A percentile compares a stretch with the other conserved stretches of the same genome.
Evolutionary conservation across 208 protist species (phyloP).

Genomic region (Trypanosomatidae sp.): DNA sequence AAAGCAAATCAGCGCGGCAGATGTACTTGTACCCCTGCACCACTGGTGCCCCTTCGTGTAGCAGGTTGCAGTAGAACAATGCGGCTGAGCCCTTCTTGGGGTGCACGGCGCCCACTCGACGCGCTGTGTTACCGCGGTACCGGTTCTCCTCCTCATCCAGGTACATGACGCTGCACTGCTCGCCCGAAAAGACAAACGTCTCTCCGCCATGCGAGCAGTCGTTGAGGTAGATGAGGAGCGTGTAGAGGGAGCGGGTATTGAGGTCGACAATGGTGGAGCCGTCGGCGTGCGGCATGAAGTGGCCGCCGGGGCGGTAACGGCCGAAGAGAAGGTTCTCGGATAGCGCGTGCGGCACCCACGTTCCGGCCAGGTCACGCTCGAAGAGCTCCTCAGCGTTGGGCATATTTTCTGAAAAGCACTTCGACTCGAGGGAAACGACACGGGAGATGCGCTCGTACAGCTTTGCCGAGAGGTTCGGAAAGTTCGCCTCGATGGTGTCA

Average conservation of each 20-base stretch:
- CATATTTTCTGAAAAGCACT: constrained; percentile 62
- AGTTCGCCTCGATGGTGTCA: constrained; percentile 87
- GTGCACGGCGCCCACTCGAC: constrained; percentile 52
- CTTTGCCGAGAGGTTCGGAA: constrained; percentile 52
- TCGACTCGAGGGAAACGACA: constrained; percentile 56
- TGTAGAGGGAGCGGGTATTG: constrained; percentile 89
- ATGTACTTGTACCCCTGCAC: constrained; percentile 80
- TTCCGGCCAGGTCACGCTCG: constrained; percentile 76
- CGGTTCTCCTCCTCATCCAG: constrained; percentile 49
- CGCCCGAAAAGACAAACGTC: constrained; percentile 72
- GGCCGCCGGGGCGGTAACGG: constrained; percentile 78
- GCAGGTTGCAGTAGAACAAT: constrained; percentile 87
- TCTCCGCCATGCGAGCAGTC: constrained; percentile 74
- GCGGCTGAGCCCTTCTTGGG: constrained; percentile 73
- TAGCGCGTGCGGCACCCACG: constrained; percentile 73
- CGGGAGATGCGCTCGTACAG: constrained; percentile 68
- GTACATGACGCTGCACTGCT: constrained; percentile 72
- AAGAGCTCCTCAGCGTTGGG: constrained; percentile 58
- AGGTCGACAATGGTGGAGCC: constrained; percentile 85
- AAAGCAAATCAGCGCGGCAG: constrained; percentile 82
- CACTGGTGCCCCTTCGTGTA: constrained; percentile 86
- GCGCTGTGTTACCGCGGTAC: constrained; percentile 44
- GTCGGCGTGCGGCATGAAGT: constrained; percentile 93
- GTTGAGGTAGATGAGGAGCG: constrained; percentile 91
- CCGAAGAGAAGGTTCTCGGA: constrained; percentile 81